Base-by-base conservation (phyloP, 495 filamentous ascomycete species). In the Poronia punctata region DNA sequence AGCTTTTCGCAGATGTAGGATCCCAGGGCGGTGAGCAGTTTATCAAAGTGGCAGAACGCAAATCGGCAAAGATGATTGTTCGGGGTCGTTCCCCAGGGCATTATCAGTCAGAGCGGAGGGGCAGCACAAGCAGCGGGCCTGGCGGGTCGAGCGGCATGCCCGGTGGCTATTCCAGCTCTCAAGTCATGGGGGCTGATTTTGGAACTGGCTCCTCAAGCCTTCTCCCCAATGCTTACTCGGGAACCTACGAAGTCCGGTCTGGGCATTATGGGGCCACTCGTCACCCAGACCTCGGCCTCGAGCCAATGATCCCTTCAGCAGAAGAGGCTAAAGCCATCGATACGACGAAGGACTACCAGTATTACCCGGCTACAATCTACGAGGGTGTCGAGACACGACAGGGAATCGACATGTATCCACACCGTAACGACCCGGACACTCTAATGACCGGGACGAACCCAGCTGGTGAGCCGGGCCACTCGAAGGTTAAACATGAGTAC, bases 31-130 rank as follows among this genome's bases (percentile, higher is more conserved):
- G 40, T 3, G 63, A 64, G 1, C 69, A 64, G 34, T 94, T 76
- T 71, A 64, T 92, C 50, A 89, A 86, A 54, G 72, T 97, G 22
- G 90, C 89, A 4, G 74, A 77, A 26, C 75, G 77, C 21, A 79
- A 86, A 43, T 94, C 87, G 0, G 80, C 81, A 24, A 83, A 80
- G 50, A 88, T 97, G 76, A 93, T 96, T 27, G 90, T 97, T 2
- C 87, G 90, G 21, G 90, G 90, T 22, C 79, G 90, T 21, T 92
- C 84, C 4, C 90, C 90, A 3, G 89, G 89, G 4, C 90, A 97
- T 59, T 97, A 97, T 66, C 84, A 88, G 55, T 82, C 83, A 26
- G 85, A 88, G 39, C 74, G 86, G 37, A 72, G 86, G 12, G 76
- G 80, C 22, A 86, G 80, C 53, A 73, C 80, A 0, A 84, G 80